phyloP scores from a whole-genome alignment of 1,139 yeast species.

The Cylindricascospora bacillispora region DNA sequence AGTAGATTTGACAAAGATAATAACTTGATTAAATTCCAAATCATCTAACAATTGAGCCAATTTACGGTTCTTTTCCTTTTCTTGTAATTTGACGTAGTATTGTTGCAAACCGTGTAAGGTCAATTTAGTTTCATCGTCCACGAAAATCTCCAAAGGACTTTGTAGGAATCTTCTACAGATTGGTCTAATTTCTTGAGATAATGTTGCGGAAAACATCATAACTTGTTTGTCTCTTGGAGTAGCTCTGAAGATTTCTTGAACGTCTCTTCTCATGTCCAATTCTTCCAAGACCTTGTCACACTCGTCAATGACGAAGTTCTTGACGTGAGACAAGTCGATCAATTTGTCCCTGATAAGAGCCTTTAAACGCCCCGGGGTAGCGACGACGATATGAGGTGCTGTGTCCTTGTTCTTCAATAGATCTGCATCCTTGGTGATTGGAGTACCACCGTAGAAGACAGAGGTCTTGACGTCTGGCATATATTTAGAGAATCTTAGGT shows the following conservation, averaged over 20 bases:
- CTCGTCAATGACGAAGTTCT: slow-evolving; percentile 93
- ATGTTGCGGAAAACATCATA: slow-evolving; percentile 98
- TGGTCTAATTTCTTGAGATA: slow-evolving; percentile 90
- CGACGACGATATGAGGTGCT: slow-evolving; percentile 93
- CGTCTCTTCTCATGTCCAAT: slow-evolving; percentile 94
- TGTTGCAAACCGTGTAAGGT: slow-evolving; percentile 98
- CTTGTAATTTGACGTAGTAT: slow-evolving; percentile 80
- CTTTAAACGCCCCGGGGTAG: slow-evolving; percentile 96
- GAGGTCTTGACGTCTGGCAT: slow-evolving; percentile 97
- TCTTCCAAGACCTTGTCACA: slow-evolving; percentile 96
- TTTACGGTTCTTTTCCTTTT: slow-evolving; percentile 87
- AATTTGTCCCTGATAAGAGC: slow-evolving; percentile 88
- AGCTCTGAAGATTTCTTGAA: slow-evolving; percentile 93
- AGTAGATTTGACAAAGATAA: slow-evolving; percentile 87
- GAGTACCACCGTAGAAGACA: slow-evolving; percentile 94
- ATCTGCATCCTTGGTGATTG: slow-evolving; percentile 77
- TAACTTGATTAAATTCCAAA: slow-evolving; percentile 95
- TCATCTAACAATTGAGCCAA: slow-evolving; percentile 87
- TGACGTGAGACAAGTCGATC: slow-evolving; percentile 76
- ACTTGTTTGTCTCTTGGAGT: slow-evolving; percentile 99
- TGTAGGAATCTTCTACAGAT: slow-evolving; percentile 97
- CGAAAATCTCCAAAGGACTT: slow-evolving; percentile 93
- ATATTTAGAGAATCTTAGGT: slow-evolving; percentile 94
- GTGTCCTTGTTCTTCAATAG: slow-evolving; percentile 84
- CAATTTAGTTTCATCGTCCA: slow-evolving; percentile 94